Percentiles rank a stretch among this genome's conserved stretches.
phyloP scores from a whole-genome alignment of 192 early-diverging fungal genomes.

The Backusella morwellensis region DNA sequence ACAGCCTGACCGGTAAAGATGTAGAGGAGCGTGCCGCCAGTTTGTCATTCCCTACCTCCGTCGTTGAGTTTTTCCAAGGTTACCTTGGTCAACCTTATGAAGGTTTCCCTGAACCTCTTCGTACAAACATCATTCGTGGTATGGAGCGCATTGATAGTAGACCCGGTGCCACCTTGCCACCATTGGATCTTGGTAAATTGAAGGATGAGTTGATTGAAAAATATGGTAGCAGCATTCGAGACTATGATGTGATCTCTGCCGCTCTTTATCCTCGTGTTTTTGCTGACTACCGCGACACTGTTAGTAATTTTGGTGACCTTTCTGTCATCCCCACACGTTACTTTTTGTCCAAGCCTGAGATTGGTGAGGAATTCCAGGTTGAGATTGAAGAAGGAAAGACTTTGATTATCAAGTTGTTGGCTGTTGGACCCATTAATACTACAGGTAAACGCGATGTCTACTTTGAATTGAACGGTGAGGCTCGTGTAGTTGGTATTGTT shows the following conservation, averaged over 20 bases:
- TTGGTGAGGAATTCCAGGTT: conserved; percentile 88
- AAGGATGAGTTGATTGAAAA: conserved; percentile 76
- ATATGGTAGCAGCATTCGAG: conserved; percentile 77
- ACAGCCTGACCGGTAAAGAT: conserved; percentile 72
- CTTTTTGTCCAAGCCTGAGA: conserved; percentile 82
- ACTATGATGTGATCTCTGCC: conserved; percentile 82
- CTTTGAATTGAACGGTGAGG: conserved; percentile 95
- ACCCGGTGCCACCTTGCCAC: conserved; percentile 77
- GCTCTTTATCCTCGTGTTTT: conserved; percentile 94
- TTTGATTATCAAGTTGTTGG: conserved; percentile 85
- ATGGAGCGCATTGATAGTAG: conserved; percentile 75
- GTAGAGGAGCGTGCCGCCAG: conserved; percentile 72
- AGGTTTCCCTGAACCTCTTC: conserved; percentile 90
- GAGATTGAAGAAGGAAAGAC: conserved; percentile 85
- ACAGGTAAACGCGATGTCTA: conserved; percentile 85
- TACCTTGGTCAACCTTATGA: conserved; percentile 91
- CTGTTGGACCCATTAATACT: conserved; percentile 80
- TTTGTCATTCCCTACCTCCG: conserved; percentile 89
- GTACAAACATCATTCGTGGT: conserved; percentile 75
- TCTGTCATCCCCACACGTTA: conserved; percentile 85
- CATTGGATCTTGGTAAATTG: conserved; percentile 74
- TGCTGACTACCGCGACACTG: conserved; percentile 71
- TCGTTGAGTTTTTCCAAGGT: conserved; percentile 97
- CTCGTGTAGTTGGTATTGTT: conserved; percentile 73
- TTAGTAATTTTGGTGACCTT: conserved; percentile 81